Evolutionary conservation across 2,329 filamentous ascomycete species (phyloP).

Genomic region (Epichloe gansuensis): DNA sequence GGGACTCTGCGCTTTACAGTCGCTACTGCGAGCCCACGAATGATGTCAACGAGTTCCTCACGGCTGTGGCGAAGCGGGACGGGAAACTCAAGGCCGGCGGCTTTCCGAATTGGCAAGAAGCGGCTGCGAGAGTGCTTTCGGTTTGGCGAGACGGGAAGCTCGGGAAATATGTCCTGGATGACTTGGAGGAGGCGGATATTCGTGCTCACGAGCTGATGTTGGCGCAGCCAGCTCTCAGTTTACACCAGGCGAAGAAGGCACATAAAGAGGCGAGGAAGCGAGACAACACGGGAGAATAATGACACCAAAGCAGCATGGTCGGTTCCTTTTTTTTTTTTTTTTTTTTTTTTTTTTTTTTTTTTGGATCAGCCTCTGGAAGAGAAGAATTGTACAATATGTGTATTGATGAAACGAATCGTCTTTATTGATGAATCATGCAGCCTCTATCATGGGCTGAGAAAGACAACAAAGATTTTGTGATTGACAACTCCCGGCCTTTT

Average conservation of each 20-base stretch:
- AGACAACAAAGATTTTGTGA: background rate
- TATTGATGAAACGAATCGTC: background rate
- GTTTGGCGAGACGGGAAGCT: conserved; percentile 69
- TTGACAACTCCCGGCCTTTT: background rate
- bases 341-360: no score
- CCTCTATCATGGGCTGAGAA: background rate
- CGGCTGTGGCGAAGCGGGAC: conserved; percentile 57
- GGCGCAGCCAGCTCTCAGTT: conserved; percentile 40
- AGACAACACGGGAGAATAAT: conserved; percentile 15
- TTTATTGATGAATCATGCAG: background rate
- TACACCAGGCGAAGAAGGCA: conserved; percentile 57
- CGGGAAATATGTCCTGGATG: conserved; percentile 69
- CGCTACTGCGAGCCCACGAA: conserved; percentile 64
- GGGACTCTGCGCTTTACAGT: conserved; percentile 49
- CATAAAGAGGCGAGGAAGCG: conserved; percentile 48
- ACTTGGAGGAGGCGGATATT: conserved; percentile 50
- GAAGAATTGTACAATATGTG: background rate
- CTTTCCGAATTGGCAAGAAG: conserved; percentile 53
- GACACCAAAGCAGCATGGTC: background rate
- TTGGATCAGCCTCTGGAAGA: background rate
- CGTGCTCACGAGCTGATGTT: conserved; percentile 32
- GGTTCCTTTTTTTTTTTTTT: background rate
- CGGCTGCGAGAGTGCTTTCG: conserved; percentile 70
- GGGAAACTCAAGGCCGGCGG: conserved; percentile 69
- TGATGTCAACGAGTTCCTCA: conserved; percentile 62